Conservation (phyloP, 2,329 filamentous ascomycete genomes). For the Colletotrichum agaves region DNA sequence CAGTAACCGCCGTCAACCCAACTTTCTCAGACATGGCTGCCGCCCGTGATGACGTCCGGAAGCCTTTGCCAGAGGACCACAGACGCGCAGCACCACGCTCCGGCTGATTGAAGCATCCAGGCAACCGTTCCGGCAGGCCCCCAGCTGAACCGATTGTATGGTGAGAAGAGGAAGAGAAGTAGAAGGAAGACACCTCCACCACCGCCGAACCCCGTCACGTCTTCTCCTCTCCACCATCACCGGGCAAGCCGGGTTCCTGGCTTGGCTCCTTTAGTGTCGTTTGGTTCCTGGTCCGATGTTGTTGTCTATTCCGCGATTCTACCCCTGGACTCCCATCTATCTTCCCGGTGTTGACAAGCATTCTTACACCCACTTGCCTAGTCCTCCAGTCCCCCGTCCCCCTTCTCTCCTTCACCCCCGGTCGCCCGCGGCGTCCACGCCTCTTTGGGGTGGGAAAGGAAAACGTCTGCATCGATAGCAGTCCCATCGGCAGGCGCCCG, state of each 20-base stretch:
- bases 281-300: slow-evolving; percentile 32
- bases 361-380: slow-evolving; percentile 5
- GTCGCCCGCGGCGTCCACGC: slow-evolving; percentile 3
- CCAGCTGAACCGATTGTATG: not conserved
- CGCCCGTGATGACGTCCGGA: slow-evolving; percentile 6
- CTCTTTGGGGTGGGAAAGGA: not conserved
- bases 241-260: slow-evolving; percentile 28
- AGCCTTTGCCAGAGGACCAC: slow-evolving; percentile 4
- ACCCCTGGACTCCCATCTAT: not conserved
- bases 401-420: too few species aligned
- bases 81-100: slow-evolving; percentile 8
- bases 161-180: too few species aligned
- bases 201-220: slow-evolving; percentile 3
- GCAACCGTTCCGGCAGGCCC: not conserved
- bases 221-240: slow-evolving; percentile 9
- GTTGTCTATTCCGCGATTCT: slow-evolving; percentile 5
- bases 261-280: slow-evolving; percentile 3
- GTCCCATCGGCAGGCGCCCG: slow-evolving; percentile 26
- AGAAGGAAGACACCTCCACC: too few species aligned
- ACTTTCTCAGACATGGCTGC: slow-evolving; percentile 1
- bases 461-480: not conserved
- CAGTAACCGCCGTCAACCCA: slow-evolving; percentile 30
- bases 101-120: slow-evolving; percentile 3
- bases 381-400: not conserved
- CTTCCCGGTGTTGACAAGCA: slow-evolving; percentile 8